Base-by-base conservation (phyloP, 2,329 filamentous ascomycete genomes). In the Beauveria bassiana region DNA sequence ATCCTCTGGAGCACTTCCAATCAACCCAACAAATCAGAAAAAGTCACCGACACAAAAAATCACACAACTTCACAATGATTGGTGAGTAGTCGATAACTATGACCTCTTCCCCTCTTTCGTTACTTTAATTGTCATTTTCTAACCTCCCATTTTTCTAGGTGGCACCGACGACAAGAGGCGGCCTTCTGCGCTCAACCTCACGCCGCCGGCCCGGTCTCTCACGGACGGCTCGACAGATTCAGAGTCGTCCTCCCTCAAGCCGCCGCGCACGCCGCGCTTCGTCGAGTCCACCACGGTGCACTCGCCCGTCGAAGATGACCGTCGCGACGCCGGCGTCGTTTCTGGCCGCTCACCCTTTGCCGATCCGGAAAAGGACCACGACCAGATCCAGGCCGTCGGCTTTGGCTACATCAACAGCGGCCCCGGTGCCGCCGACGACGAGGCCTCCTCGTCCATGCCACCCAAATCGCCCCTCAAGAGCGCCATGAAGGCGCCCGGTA, bases 401-500 rank as follows among this genome's bases (percentile, higher is more conserved):
- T 97, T 98, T 74, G 92, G 93, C 73, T 97, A 96, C 77, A 89
- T 97, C 71, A 81, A 85, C 68, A 81, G 81, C 67, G 73, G 78
- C 77, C 22, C 22, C 22, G 76, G 79, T 72, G 78, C 86, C 77
- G 76, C 79, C 72, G 79, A 86, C 63, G 76, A 79, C 72, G 79
- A 87, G 63, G 81, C 86, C 34, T 3, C 34, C 22, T 20, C 38
- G 10, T 80, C 80, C 66, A 84, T 83, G 79, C 84, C 87, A 43
- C 90, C 91, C 59, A 87, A 82, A 68, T 89, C 57, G 18, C 91
- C 91, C 7, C 83, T 96, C 68, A 96, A 95, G 81, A 96, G 91
- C 74, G 93, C 92, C 59, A 82, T 97, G 81, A 96, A 85, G 77
- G 87, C 90, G 20, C 93, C 93, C 5, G 91, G 92, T 22, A 93